Evolutionary conservation across 805 yeast genomes (phyloP).

Genomic region (Metschnikowia lachancei): DNA sequence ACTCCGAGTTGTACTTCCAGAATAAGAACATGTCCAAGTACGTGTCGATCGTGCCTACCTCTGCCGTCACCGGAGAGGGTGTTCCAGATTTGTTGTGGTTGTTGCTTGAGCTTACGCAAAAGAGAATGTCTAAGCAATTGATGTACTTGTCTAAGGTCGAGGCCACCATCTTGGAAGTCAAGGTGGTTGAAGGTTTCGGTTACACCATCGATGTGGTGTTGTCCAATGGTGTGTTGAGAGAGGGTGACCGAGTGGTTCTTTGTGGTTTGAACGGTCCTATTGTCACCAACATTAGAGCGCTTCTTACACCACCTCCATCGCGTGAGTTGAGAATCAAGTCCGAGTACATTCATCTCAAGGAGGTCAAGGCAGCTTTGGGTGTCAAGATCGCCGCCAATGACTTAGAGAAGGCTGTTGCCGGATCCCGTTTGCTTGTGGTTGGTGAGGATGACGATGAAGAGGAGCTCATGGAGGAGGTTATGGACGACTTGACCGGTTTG

Average conservation of each 20-base stretch:
- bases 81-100: slow-evolving; percentile 97
- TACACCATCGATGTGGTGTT: slow-evolving; percentile 96
- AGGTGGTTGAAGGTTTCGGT: slow-evolving; percentile 98
- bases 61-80: slow-evolving; percentile 99
- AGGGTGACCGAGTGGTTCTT: slow-evolving; percentile 91
- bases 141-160: slow-evolving; percentile 92
- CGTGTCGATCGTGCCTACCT: slow-evolving; percentile 96
- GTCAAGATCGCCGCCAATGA: slow-evolving; percentile 98
- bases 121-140: slow-evolving; percentile 98
- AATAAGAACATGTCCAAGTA: slow-evolving; percentile 90
- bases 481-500: slow-evolving; percentile 95
- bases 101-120: slow-evolving; percentile 90
- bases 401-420: slow-evolving; percentile 97
- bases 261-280: slow-evolving; percentile 99
- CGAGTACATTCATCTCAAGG: slow-evolving; percentile 94
- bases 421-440: slow-evolving; percentile 91
- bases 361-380: slow-evolving; percentile 98
- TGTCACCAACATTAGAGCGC: slow-evolving; percentile 92
- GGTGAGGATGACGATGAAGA: slow-evolving; percentile 98
- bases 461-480: slow-evolving; percentile 94
- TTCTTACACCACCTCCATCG: slow-evolving; percentile 95
- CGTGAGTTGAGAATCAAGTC: slow-evolving; percentile 95
- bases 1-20: slow-evolving; percentile 93
- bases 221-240: slow-evolving; percentile 92
- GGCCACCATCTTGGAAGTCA: slow-evolving; percentile 95